These are phyloP conservation scores for Penicillium simplicissimum DNA, from an alignment of 495 filamentous ascomycete genomes.

Conservation along the genomic window DNA sequence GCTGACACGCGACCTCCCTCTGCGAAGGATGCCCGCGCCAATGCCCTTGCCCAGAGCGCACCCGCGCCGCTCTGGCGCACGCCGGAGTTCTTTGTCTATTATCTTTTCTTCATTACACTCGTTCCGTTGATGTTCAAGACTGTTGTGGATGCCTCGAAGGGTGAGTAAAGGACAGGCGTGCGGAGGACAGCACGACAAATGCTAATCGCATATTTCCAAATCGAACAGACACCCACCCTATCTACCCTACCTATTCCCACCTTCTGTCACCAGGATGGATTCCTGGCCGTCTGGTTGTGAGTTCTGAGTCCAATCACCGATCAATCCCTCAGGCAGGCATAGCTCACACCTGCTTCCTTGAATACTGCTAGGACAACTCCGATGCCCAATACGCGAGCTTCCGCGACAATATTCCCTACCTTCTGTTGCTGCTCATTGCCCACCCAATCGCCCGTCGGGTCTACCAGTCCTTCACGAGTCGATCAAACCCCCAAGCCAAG, in stretches of 20 bases:
- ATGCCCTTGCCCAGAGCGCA: conserved; percentile 45
- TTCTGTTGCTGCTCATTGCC: conserved; percentile 65
- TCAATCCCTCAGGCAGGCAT: not conserved
- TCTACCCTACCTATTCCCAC: conserved; percentile 71
- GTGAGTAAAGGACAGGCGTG: conserved; percentile 44
- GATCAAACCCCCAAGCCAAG: conserved; percentile 12
- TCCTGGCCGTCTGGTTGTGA: conserved; percentile 85
- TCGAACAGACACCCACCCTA: conserved; percentile 79
- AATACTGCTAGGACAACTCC: conserved; percentile 69
- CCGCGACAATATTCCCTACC: conserved; percentile 81
- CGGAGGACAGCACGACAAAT: conserved; percentile 2
- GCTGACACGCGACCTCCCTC: conserved; percentile 46
- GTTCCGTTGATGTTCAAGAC: conserved; percentile 92
- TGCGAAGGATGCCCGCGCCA: conserved; percentile 48
- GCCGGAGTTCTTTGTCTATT: conserved; percentile 83
- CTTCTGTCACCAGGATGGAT: conserved; percentile 87
- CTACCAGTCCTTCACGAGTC: conserved; percentile 54
- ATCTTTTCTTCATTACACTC: conserved; percentile 62
- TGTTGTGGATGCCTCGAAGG: conserved; percentile 81
- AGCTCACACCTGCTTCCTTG: conserved; percentile 14
- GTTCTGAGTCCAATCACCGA: conserved; percentile 24
- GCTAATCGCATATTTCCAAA: conserved; percentile 50
- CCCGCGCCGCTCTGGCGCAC: conserved; percentile 76
- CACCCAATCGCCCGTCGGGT: conserved; percentile 76
- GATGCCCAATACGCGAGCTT: conserved; percentile 88